A percentile compares a stretch with the other conserved stretches of the same genome.
phyloP scores from a whole-genome alignment of 306 rosid species.

The Pyrus pyrifolia region DNA sequence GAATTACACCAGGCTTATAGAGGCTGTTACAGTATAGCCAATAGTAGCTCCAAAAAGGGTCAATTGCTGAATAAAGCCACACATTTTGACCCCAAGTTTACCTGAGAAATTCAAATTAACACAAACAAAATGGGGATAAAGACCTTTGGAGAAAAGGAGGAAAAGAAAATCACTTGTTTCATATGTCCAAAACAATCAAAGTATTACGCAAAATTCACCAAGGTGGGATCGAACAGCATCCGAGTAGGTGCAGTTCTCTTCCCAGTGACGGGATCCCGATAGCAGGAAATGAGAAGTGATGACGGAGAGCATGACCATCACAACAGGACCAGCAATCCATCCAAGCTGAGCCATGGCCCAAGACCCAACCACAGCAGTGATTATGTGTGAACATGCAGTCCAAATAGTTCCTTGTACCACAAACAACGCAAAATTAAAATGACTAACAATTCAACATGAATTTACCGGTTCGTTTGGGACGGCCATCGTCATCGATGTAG shows the following conservation, averaged over 20 bases:
- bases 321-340: constrained; percentile 62
- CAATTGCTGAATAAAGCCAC: constrained; percentile 16
- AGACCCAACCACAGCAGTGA: constrained; percentile 80
- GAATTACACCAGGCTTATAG: constrained; percentile 27
- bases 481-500: constrained; percentile 68
- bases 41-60: constrained; percentile 10
- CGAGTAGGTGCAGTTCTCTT: constrained; percentile 16
- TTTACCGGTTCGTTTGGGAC: constrained; percentile 51
- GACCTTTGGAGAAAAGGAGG: background rate
- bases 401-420: constrained; percentile 39
- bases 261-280: constrained; percentile 49
- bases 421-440: background rate
- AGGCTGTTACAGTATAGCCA: constrained; percentile 27
- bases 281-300: constrained; percentile 59
- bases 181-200: background rate
- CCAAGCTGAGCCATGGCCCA: constrained; percentile 82
- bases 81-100: background rate
- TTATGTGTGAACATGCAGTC: constrained; percentile 70
- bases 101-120: constrained; percentile 1
- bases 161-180: background rate
- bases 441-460: background rate
- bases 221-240: background rate
- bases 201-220: background rate
- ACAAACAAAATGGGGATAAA: background rate
- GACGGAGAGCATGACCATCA: constrained; percentile 47